Conservation (phyloP, 2,329 filamentous ascomycete species). For the Fusarium irregulare region DNA sequence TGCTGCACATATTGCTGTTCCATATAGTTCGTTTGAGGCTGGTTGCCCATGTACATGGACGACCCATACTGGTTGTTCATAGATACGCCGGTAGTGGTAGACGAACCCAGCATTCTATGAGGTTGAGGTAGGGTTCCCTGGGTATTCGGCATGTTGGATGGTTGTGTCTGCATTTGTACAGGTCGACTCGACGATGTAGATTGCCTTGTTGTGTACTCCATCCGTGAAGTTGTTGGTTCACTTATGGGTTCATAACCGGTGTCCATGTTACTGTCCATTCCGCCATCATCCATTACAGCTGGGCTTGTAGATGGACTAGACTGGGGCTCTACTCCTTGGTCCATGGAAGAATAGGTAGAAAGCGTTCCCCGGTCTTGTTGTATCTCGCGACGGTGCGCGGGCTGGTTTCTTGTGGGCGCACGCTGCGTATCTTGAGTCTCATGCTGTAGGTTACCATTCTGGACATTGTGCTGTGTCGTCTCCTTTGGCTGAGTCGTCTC, state of each 20-base stretch:
- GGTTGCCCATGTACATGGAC: constrained; percentile 54
- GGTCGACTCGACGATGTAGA: constrained; percentile 37
- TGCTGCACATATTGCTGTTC: constrained; percentile 49
- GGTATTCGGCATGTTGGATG: constrained; percentile 32
- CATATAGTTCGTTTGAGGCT: constrained; percentile 53
- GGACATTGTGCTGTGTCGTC: not conserved
- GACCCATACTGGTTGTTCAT: constrained; percentile 54
- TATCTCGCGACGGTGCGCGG: not conserved
- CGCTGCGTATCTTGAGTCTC: not conserved
- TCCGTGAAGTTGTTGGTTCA: constrained; percentile 41
- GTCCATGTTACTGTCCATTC: constrained; percentile 37
- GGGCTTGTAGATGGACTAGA: constrained; percentile 35
- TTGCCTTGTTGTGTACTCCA: constrained; percentile 41
- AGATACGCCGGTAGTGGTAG: constrained; percentile 41
- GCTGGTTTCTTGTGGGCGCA: not conserved
- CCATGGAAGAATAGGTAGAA: constrained; percentile 1
- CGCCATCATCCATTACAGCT: constrained; percentile 26
- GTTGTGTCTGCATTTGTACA: constrained; percentile 39
- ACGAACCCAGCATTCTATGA: constrained; percentile 43
- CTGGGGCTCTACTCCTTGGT: constrained; percentile 1
- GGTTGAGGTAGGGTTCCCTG: constrained; percentile 35
- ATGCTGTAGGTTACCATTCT: not conserved
- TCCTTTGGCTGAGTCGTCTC: constrained; percentile 55
- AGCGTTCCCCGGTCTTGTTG: not conserved
- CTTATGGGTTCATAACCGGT: constrained; percentile 42